phyloP scores from a whole-genome alignment of 495 filamentous ascomycete genomes.

The Recurvomyces mirabilis region DNA sequence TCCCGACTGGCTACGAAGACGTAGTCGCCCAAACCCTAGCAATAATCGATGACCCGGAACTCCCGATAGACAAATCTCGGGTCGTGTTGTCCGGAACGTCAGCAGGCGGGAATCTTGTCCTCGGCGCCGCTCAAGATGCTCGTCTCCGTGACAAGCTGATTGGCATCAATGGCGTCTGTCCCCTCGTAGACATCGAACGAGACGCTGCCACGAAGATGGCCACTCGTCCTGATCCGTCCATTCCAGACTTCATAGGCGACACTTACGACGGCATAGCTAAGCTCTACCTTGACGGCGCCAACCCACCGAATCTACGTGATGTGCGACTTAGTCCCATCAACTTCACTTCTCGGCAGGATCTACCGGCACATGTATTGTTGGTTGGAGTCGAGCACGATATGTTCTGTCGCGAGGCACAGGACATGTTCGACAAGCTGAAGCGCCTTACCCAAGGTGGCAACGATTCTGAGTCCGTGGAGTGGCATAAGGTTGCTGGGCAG shows the following conservation, averaged over 20 bases:
- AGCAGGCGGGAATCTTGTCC: conserved; percentile 4
- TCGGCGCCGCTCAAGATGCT: conserved; percentile 1
- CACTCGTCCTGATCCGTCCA: background rate
- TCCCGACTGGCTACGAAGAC: conserved; percentile 3
- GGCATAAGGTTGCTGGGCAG: background rate
- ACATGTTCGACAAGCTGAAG: conserved; percentile 1
- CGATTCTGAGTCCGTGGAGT: background rate
- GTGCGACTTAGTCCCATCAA: background rate
- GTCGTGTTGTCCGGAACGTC: background rate
- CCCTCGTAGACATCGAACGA: background rate
- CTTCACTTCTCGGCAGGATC: background rate
- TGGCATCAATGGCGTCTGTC: background rate
- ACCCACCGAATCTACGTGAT: background rate
- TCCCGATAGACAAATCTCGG: background rate
- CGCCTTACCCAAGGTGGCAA: background rate
- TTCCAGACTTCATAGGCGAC: background rate
- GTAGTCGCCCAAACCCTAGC: background rate
- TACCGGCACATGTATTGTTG: background rate
- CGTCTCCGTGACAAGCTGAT: background rate
- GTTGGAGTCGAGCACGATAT: background rate
- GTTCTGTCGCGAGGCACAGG: background rate
- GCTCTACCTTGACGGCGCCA: background rate
- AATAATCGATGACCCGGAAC: conserved; percentile 1
- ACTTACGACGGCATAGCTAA: background rate
- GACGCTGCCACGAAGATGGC: background rate